phyloP scores from a whole-genome alignment of 1,284 basidiomycete species.

The Moesziomyces aphidis region DNA sequence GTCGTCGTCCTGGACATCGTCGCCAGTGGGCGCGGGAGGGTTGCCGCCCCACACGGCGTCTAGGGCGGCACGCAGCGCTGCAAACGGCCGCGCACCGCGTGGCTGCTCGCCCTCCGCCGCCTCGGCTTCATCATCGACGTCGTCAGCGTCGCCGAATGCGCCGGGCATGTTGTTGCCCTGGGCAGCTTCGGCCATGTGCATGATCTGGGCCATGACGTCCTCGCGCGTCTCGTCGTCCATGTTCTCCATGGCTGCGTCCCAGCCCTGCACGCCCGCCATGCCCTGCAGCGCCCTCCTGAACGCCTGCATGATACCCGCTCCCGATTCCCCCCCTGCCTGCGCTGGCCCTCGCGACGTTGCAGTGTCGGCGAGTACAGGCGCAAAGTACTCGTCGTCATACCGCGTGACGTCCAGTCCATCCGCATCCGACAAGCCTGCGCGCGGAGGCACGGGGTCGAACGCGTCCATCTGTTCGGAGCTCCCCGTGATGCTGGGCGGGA shows the following conservation, averaged over 20 bases:
- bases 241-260: slow-evolving; percentile 50
- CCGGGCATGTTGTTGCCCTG: slow-evolving; percentile 32
- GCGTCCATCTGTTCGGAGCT: slow-evolving; percentile 55
- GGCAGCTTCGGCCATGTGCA: slow-evolving; percentile 36
- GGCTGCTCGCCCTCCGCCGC: slow-evolving; percentile 14
- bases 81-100: slow-evolving; percentile 25
- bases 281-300: slow-evolving; percentile 40
- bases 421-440: slow-evolving; percentile 9
- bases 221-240: slow-evolving; percentile 60
- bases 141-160: slow-evolving; percentile 17
- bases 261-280: slow-evolving; percentile 30
- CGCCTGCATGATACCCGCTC: slow-evolving; percentile 27
- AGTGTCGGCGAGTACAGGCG: slow-evolving; percentile 19
- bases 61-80: slow-evolving; percentile 30
- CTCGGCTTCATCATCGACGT: slow-evolving; percentile 5
- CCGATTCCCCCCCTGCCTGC: slow-evolving; percentile 1
- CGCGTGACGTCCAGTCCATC: slow-evolving; percentile 29
- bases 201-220: slow-evolving; percentile 53
- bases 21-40: not conserved
- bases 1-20: slow-evolving; percentile 10
- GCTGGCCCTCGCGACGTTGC: slow-evolving; percentile 2
- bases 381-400: slow-evolving; percentile 63
- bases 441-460: slow-evolving; percentile 64
- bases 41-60: slow-evolving; percentile 39
- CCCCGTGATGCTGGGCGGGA: slow-evolving; percentile 55